Percentiles rank a stretch among this genome's conserved stretches.
Conservation (phyloP, 345 rosid genomes). For the Lumnitzera littorea region DNA sequence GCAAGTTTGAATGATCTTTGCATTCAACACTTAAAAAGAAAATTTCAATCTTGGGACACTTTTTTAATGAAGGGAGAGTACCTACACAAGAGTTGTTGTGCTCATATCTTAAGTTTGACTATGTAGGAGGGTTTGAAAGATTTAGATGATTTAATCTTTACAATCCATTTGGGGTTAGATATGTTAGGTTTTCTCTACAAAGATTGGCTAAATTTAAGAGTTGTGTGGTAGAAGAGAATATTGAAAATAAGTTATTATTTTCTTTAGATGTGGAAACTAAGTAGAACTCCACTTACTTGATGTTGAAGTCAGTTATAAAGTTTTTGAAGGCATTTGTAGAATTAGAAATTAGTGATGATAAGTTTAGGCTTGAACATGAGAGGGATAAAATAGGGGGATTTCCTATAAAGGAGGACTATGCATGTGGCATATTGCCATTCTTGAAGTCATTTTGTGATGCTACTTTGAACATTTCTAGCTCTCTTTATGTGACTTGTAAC, state of each 20-base stretch:
- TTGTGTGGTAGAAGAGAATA: too few relatives aligned
- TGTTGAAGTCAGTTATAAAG: constrained; percentile 1
- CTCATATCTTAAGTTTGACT: constrained; percentile 6
- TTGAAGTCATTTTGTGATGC: too few relatives aligned
- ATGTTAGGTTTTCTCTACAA: neutral
- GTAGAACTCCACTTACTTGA: neutral
- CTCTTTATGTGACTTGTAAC: too few relatives aligned
- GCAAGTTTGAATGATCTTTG: too few relatives aligned
- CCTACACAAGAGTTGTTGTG: neutral
- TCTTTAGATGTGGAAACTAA: too few relatives aligned
- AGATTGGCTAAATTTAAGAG: neutral
- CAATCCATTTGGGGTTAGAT: neutral
- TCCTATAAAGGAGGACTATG: constrained; percentile 2
- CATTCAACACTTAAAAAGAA: too few relatives aligned
- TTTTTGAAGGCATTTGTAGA: constrained; percentile 5
- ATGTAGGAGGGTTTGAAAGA: constrained; percentile 1
- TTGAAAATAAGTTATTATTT: too few relatives aligned
- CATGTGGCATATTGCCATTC: constrained; percentile 1
- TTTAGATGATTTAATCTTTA: neutral
- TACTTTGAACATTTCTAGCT: too few relatives aligned
- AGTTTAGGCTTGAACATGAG: neutral
- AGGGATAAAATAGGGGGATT: neutral
- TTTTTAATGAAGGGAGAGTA: too few relatives aligned
- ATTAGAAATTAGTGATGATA: neutral
- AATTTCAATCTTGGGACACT: too few relatives aligned